These are phyloP conservation scores for Lipomyces lipofer DNA, from an alignment of 805 yeast species.

Conservation along the genomic window DNA sequence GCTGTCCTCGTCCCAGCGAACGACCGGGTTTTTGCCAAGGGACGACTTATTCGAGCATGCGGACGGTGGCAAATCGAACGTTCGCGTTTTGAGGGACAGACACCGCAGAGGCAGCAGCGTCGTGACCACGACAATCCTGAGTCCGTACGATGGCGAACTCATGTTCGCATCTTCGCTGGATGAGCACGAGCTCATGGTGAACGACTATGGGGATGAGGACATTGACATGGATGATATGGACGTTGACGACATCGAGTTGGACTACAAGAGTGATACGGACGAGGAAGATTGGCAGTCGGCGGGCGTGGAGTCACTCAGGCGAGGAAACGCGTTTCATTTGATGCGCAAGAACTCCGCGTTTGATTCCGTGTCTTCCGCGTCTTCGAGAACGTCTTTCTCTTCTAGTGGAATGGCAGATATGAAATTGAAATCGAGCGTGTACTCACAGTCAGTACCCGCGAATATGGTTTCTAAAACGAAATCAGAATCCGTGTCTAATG, in stretches of 20 bases:
- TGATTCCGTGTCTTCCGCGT: conserved; percentile 14
- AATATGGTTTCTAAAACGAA: conserved; percentile 2
- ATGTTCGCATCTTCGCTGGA: conserved; percentile 29
- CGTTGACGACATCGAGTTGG: conserved; percentile 17
- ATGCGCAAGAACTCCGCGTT: conserved; percentile 15
- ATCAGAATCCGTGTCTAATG: background rate
- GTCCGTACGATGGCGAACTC: conserved; percentile 29
- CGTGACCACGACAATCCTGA: conserved; percentile 28
- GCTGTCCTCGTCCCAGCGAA: background rate
- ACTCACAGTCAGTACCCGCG: conserved; percentile 19
- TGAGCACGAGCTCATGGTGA: conserved; percentile 12
- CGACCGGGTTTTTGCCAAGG: background rate
- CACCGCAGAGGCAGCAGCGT: conserved; percentile 26
- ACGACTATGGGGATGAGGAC: conserved; percentile 14
- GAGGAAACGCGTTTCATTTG: conserved; percentile 19
- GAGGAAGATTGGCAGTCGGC: conserved; percentile 96
- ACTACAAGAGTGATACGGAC: conserved; percentile 66
- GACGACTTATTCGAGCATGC: background rate
- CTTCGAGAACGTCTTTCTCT: conserved; percentile 20
- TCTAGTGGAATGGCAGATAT: conserved; percentile 14
- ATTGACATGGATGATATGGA: conserved; percentile 19
- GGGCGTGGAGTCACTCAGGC: conserved; percentile 70
- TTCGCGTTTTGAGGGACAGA: conserved; percentile 26
- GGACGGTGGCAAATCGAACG: background rate
- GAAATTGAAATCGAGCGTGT: conserved; percentile 6